Evolutionary conservation across 805 yeast species (phyloP), one percentile per base, ranked within the genome.

Genomic region (Pichia membranifaciens): DNA sequence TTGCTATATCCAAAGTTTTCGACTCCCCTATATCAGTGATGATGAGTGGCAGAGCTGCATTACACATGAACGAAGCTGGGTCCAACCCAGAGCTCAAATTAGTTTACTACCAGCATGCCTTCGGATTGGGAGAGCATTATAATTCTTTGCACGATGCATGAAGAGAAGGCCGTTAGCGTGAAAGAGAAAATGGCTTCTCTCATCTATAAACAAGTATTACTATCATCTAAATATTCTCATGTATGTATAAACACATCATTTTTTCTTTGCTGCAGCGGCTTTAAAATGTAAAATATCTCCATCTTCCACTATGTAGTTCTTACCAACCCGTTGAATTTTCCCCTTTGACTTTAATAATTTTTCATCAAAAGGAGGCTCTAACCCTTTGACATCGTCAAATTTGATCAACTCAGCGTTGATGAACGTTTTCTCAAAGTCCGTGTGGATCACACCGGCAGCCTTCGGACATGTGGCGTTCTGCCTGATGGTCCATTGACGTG

Each of bases 381-480:
- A 63, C 68, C 85, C 91, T 43, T 81, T 67, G 52, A 90, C 70
- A 62, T 89, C 97, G 21, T 75, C 77, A 71, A 79, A 93, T 61
- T 88, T 90, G 62, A 88, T 88, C 55, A 93, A 85, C 67, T 88
- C 89, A 39, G 98, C 99, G 59, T 88, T 81, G 60, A 93, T 89
- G 66, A 93, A 93, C 20, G 98, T 91, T 67, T 84, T 87, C 78
- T 87, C 90, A 66, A 91, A 79, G 71, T 91, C 99, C 35, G 90
- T 86, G 69, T 93, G 99, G 60, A 91, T 91, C 39, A 93, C 96
- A 66, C 97, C 98, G 20, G 99, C 99, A 39, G 99, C 98, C 62
- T 86, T 89, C n/a, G 99, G 99, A 45, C 97, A 97, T 58, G 87
- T 83, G 41, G 91, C 85, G 58, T 95, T 95, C 57, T 75, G 73